These are phyloP conservation scores for Gastrolobium villosum DNA, from an alignment of 306 rosid species.

Conservation along the genomic window DNA sequence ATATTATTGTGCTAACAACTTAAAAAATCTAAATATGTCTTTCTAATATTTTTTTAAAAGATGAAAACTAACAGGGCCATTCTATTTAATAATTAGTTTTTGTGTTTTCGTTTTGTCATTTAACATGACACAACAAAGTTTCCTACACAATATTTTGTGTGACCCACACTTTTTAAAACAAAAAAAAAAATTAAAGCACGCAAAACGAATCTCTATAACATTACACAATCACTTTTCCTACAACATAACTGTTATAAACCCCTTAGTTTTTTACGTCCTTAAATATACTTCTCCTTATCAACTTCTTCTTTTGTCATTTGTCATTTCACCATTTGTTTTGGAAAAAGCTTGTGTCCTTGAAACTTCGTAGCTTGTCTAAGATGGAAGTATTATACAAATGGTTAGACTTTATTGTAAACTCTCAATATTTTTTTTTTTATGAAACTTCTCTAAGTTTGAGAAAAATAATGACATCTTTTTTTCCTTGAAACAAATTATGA, in stretches of 20 bases:
- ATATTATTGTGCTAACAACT: too few relatives aligned
- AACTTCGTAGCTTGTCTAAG: conserved; percentile 4
- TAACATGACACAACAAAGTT: too few relatives aligned
- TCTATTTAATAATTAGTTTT: too few relatives aligned
- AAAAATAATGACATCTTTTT: background rate
- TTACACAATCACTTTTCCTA: too few relatives aligned
- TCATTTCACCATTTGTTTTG: conserved; percentile 11
- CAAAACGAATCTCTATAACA: too few relatives aligned
- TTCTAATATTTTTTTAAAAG: background rate
- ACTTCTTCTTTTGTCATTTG: background rate
- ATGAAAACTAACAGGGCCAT: background rate
- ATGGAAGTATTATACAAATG: background rate
- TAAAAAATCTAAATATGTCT: background rate
- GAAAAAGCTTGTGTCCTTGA: conserved; percentile 10
- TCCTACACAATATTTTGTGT: too few relatives aligned
- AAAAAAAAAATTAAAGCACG: too few relatives aligned
- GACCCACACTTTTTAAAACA: too few relatives aligned
- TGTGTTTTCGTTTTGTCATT: too few relatives aligned
- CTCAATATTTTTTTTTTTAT: background rate
- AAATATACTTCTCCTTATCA: background rate
- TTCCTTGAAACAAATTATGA: conserved; percentile 12
- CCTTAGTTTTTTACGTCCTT: too few relatives aligned
- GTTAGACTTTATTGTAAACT: background rate
- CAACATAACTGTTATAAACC: too few relatives aligned
- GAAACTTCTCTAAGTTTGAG: background rate